Evolutionary conservation across 169 alveolate genomes (phyloP).

Genomic region (Perkinsus chesapeaki): DNA sequence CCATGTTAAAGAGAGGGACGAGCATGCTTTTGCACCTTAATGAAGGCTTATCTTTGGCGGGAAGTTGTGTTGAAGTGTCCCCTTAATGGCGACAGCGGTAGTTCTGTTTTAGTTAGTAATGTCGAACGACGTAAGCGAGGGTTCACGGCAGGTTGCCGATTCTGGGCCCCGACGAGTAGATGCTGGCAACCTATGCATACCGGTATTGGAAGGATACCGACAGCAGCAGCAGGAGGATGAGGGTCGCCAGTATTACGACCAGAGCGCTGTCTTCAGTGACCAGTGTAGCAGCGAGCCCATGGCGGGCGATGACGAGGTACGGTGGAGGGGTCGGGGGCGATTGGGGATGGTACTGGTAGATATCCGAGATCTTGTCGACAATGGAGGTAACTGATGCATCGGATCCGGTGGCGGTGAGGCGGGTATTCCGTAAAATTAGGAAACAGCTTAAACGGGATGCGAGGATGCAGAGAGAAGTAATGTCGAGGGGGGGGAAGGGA

Average conservation of each 20-base stretch:
- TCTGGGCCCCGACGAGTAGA: background rate
- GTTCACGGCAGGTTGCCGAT: too few species aligned
- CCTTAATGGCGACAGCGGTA: too few species aligned
- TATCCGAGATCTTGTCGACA: background rate
- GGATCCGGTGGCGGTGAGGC: background rate
- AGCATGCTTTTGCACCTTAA: too few species aligned
- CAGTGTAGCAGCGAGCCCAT: background rate
- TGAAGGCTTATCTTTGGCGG: background rate
- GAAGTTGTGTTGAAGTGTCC: background rate
- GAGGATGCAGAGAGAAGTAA: background rate
- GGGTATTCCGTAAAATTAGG: background rate
- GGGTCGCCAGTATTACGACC: background rate
- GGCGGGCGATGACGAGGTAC: background rate
- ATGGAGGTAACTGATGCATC: background rate
- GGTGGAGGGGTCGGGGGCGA: background rate
- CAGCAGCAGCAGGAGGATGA: background rate
- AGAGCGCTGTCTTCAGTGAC: background rate
- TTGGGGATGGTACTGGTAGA: background rate
- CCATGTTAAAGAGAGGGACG: too few species aligned
- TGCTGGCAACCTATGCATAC: background rate
- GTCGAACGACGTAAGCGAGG: too few species aligned
- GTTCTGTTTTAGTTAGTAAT: too few species aligned
- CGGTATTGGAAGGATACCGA: background rate
- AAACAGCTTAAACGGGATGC: background rate
- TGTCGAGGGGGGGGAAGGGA: background rate